phyloP scores from a whole-genome alignment of 1,139 yeast genomes.

The Groenewaldozyma auringiensis region DNA sequence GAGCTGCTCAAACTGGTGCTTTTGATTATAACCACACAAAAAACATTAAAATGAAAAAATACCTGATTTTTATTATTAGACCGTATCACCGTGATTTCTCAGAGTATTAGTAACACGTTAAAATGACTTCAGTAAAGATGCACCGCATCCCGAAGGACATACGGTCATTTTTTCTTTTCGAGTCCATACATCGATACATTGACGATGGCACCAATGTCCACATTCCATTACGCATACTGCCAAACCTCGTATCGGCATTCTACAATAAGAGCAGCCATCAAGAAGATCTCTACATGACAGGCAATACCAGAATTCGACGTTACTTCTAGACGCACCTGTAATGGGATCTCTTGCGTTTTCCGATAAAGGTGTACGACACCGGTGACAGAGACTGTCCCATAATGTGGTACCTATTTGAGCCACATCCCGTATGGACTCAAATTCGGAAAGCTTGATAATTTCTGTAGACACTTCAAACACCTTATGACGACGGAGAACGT shows the following conservation, averaged over 20 bases:
- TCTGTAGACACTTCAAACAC: constrained; percentile 53
- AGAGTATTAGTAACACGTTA: background rate
- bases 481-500: constrained; percentile 44
- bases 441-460: constrained; percentile 42
- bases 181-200: constrained; percentile 76
- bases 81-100: no score
- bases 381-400: constrained; percentile 58
- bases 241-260: constrained; percentile 68
- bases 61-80: no score
- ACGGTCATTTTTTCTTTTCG: constrained; percentile 52
- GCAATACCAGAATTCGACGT: constrained; percentile 79
- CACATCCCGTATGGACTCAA: constrained; percentile 38
- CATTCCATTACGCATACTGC: constrained; percentile 63
- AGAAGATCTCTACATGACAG: constrained; percentile 55
- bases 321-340: constrained; percentile 14
- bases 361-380: constrained; percentile 54
- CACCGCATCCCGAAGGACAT: constrained; percentile 76
- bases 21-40: no score
- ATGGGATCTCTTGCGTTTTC: constrained; percentile 41
- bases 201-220: constrained; percentile 84
- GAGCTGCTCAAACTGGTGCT: no score
- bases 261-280: constrained; percentile 72
- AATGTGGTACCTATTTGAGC: constrained; percentile 46
- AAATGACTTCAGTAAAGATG: constrained; percentile 10
- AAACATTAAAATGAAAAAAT: no score